Conservation (phyloP, 2,329 filamentous ascomycete genomes). For the Fusarium cyanostomum region DNA sequence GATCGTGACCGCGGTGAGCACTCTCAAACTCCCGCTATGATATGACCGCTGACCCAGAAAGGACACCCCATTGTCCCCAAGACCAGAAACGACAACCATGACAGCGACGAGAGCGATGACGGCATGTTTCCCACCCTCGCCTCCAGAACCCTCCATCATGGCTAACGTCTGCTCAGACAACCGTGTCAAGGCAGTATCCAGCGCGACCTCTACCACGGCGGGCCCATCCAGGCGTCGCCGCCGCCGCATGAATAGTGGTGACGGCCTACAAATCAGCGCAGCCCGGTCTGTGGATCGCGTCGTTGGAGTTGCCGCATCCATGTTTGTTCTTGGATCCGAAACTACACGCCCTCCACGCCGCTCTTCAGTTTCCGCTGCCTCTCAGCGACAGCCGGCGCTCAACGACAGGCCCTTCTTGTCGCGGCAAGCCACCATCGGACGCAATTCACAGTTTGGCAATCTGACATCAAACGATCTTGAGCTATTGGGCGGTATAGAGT, state of each 20-base stretch:
- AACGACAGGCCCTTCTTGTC: slow-evolving; percentile 6
- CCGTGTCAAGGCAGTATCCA: neutral
- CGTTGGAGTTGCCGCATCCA: neutral
- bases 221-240: neutral
- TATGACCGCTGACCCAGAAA: neutral
- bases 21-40: too few relatives aligned
- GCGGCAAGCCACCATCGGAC: slow-evolving; percentile 6
- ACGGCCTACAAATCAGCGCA: neutral
- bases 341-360: neutral
- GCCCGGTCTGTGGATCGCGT: slow-evolving; percentile 6
- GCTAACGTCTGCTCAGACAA: neutral
- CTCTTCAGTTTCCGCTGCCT: neutral
- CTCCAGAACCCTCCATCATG: rapidly evolving
- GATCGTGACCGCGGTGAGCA: slow-evolving; percentile 1
- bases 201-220: rapidly evolving
- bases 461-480: slow-evolving; percentile 52
- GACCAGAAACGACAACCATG: rapidly evolving
- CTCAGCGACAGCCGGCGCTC: neutral
- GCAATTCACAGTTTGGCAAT: slow-evolving; percentile 56
- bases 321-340: slow-evolving; percentile 6
- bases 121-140: neutral
- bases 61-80: slow-evolving; percentile 6
- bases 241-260: neutral
- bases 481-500: slow-evolving; percentile 60
- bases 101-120: neutral